phyloP scores from a whole-genome alignment of 306 rosid species.

The Medicago arabica region DNA sequence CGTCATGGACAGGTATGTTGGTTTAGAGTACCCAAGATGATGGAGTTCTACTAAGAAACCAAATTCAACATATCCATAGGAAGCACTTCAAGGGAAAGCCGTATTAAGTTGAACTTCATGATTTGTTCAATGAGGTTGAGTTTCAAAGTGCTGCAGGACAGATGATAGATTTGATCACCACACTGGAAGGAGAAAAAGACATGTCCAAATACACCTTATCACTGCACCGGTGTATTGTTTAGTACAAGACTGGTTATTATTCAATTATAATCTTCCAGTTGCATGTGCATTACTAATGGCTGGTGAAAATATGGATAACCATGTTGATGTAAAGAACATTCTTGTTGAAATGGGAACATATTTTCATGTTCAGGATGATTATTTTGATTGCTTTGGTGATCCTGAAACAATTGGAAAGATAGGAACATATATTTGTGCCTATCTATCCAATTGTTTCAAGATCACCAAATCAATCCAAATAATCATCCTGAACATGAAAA shows the following conservation, averaged over 20 bases:
- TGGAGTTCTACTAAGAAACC: constrained; percentile 77
- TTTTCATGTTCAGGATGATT: too few species aligned
- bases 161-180: constrained; percentile 93
- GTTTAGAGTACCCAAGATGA: constrained; percentile 73
- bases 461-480: too few species aligned
- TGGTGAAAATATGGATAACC: constrained; percentile 59
- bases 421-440: too few species aligned
- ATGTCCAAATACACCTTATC: constrained; percentile 79
- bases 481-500: constrained; percentile 85
- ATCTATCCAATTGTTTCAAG: too few species aligned
- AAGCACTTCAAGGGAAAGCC: constrained; percentile 85
- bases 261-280: constrained; percentile 93
- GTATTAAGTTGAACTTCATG: constrained; percentile 83
- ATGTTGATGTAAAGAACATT: constrained; percentile 57
- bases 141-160: constrained; percentile 98
- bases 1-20: constrained; percentile 69
- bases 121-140: constrained; percentile 94
- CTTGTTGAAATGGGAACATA: constrained; percentile 58
- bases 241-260: constrained; percentile 91
- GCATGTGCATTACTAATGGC: constrained; percentile 65
- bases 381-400: too few species aligned
- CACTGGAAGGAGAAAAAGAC: constrained; percentile 91
- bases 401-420: too few species aligned
- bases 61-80: constrained; percentile 70
- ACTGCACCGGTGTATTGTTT: constrained; percentile 90